Conservation (phyloP, 208 protist genomes). For the Leishmania major region DNA sequence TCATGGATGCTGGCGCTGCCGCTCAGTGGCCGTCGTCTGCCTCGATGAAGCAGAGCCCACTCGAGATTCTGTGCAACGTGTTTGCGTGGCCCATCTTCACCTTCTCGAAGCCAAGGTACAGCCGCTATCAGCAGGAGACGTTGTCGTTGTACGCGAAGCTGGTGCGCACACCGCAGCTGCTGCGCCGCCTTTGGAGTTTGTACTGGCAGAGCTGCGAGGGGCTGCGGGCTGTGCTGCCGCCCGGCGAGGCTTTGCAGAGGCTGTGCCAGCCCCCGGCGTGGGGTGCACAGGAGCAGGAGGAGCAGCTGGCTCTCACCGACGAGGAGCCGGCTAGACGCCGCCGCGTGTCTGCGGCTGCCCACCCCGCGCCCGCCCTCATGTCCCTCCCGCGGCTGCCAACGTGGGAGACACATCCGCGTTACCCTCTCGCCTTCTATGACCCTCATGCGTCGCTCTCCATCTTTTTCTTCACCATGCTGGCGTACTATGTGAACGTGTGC, state of each 20-base stretch:
- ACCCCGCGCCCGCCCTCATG: not conserved
- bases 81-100: constrained; percentile 81
- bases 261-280: constrained; percentile 20
- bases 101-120: constrained; percentile 41
- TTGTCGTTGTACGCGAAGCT: constrained; percentile 67
- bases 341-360: constrained; percentile 6
- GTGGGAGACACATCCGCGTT: constrained; percentile 28
- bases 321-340: not conserved
- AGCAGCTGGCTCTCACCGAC: not conserved
- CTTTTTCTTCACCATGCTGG: constrained; percentile 77
- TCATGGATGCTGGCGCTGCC: constrained; percentile 1
- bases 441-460: constrained; percentile 71
- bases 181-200: constrained; percentile 68
- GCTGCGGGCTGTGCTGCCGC: constrained; percentile 33
- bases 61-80: constrained; percentile 72
- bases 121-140: constrained; percentile 50
- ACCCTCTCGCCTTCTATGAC: constrained; percentile 59
- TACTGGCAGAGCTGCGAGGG: constrained; percentile 58
- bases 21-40: constrained; percentile 21
- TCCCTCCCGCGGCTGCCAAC: constrained; percentile 22
- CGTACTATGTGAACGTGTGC: constrained; percentile 72
- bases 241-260: constrained; percentile 23
- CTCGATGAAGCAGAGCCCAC: constrained; percentile 30
- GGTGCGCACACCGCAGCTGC: constrained; percentile 48
- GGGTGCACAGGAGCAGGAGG: constrained; percentile 2